Conservation (phyloP, 305 asterid species). For the Fraxinus xanthoxyloides region DNA sequence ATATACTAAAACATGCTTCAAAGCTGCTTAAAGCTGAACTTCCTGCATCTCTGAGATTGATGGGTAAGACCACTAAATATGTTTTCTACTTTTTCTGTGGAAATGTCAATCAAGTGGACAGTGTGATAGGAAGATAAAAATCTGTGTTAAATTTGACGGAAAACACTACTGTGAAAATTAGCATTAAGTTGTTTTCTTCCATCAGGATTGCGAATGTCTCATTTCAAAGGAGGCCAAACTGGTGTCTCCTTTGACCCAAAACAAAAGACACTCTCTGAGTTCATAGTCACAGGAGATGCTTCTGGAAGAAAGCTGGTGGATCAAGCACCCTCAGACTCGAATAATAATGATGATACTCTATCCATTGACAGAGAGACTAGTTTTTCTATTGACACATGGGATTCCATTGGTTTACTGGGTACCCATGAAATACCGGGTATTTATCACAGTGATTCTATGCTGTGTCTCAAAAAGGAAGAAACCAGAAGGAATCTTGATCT, state of each 20-base stretch:
- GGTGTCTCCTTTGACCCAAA: slow-evolving; percentile 58
- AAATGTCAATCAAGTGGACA: background rate
- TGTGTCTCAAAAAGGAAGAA: slow-evolving; percentile 30
- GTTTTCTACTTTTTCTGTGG: slow-evolving; percentile 11
- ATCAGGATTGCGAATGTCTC: slow-evolving; percentile 87
- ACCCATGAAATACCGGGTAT: slow-evolving; percentile 34
- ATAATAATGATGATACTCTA: slow-evolving; percentile 34
- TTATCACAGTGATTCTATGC: slow-evolving; percentile 16
- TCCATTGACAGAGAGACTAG: slow-evolving; percentile 26
- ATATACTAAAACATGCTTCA: slow-evolving; percentile 73
- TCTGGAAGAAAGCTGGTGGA: slow-evolving; percentile 33
- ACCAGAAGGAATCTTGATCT: slow-evolving; percentile 19
- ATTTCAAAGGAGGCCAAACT: slow-evolving; percentile 61
- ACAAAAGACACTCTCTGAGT: slow-evolving; percentile 73
- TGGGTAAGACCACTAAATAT: slow-evolving; percentile 54
- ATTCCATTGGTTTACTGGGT: slow-evolving; percentile 27
- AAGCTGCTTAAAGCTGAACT: slow-evolving; percentile 91
- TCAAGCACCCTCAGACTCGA: slow-evolving; percentile 28
- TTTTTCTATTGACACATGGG: slow-evolving; percentile 35
- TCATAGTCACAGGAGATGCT: slow-evolving; percentile 46
- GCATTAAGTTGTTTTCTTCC: slow-evolving; percentile 16
- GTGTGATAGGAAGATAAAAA: background rate
- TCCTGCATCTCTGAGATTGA: slow-evolving; percentile 83
- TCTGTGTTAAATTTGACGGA: background rate
- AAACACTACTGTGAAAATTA: slow-evolving; percentile 6